Conservation (phyloP, 352 stramenopile genomes). For the Globisporangium emineosum region DNA sequence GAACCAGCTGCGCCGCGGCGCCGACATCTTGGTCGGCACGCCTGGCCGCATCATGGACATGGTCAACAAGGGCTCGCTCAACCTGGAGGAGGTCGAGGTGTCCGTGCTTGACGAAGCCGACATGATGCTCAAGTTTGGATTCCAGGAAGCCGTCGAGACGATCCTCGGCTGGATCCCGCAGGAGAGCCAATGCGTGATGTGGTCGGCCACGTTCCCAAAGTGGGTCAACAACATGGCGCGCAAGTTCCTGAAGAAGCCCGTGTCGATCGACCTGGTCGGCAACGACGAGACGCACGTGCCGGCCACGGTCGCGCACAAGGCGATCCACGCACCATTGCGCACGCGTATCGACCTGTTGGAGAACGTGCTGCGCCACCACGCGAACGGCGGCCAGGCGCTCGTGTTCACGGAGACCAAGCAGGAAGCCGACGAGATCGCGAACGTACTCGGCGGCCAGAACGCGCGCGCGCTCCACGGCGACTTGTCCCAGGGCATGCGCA, state of each 20-base stretch:
- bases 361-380: conserved; percentile 67
- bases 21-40: conserved; percentile 95
- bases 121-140: conserved; percentile 99
- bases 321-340: conserved; percentile 87
- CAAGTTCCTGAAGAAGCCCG: conserved; percentile 91
- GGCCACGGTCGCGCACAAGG: conserved; percentile 89
- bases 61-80: conserved; percentile 91
- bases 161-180: conserved; percentile 87
- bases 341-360: conserved; percentile 61
- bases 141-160: conserved; percentile 96
- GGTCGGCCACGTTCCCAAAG: conserved; percentile 94
- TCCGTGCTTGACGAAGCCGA: conserved; percentile 96
- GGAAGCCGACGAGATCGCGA: conserved; percentile 93
- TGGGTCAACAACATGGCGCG: conserved; percentile 94
- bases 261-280: conserved; percentile 94
- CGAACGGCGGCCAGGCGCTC: conserved; percentile 80
- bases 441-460: conserved; percentile 60
- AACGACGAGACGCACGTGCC: conserved; percentile 81
- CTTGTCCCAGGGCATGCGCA: conserved; percentile 81
- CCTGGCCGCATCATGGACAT: conserved; percentile 97
- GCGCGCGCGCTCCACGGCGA: conserved; percentile 73
- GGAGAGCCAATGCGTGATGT: conserved; percentile 92
- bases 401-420: conserved; percentile 98
- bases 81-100: conserved; percentile 87
- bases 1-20: conserved; percentile 82